Base-by-base conservation (phyloP, 148 eudicot genomes). In the Rhododendron ovatum region DNA sequence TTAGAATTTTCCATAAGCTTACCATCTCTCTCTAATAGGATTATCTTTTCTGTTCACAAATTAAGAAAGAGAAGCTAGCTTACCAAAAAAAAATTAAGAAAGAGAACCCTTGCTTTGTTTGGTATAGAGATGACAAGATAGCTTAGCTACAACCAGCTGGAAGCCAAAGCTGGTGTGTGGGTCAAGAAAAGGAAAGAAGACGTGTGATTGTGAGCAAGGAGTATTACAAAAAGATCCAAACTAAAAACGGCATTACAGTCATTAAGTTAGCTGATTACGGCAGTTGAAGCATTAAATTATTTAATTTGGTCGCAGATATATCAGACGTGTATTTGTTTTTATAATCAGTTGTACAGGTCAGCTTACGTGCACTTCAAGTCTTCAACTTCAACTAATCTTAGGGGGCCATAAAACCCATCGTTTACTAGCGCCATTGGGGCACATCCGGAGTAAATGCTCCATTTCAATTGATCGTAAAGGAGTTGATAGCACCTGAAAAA, bases 151-250 rank as follows among this genome's bases (percentile, higher is more conserved):
- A n/a, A n/a, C n/a, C n/a, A n/a, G n/a, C n/a, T n/a, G 75, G 30
- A 69, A 69, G 75, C 39, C 75, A 69, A 69, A 69, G 75, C 75
- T 69, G 75, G 75, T 69, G 28, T 69, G 75, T 11, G 37, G 75
- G 15, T 69, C 15, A 69, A 69, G 75, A 69, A 69, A 69, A 30
- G 75, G 75, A 26, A 69, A 69, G 75, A 69, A 69, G 75, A 30
- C 75, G 75, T 28, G 75, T 8, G 37, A 69, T n/a, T 26, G 30
- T 28, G 26, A 24, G 28, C 9, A 1, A 15, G 20, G 13, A 22
- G 0, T 7, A 22, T 1, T 22, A 61, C 1, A 22, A 67, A 28
- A 69, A 28, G 0, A 69, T 11, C 75, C 33, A 69, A 69, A 10
- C 39, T 69, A 28, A 67, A 26, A 69, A 28, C 5, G 18, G 57